Conservation (phyloP, 129 eudicot species). For the Escallonia rubra region DNA sequence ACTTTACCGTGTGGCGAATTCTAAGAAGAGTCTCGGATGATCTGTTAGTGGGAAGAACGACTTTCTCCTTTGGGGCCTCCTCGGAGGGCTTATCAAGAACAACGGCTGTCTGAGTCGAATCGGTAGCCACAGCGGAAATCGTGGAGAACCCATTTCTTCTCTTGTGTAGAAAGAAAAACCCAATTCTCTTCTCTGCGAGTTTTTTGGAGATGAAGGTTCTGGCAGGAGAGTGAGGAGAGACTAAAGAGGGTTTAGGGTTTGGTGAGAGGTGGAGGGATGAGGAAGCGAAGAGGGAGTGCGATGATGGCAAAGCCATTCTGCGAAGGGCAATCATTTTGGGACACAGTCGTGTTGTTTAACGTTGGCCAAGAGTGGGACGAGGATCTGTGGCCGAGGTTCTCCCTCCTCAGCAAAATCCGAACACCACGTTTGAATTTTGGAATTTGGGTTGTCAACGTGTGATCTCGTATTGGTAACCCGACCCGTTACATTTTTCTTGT, state of each 20-base stretch:
- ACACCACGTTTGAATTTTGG: too few relatives aligned
- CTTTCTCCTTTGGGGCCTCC: slow-evolving; percentile 28
- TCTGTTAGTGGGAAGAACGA: slow-evolving; percentile 78
- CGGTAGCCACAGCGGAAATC: slow-evolving; percentile 47
- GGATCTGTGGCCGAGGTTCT: slow-evolving; percentile 35
- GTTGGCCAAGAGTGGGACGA: neutral
- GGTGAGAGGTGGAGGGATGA: slow-evolving; percentile 26
- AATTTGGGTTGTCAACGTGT: neutral
- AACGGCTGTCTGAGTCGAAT: slow-evolving; percentile 18
- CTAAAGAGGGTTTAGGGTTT: slow-evolving; percentile 16
- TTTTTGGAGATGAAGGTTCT: slow-evolving; percentile 19
- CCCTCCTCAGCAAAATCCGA: neutral
- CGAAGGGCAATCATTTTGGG: slow-evolving; percentile 35
- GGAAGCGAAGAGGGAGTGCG: slow-evolving; percentile 47
- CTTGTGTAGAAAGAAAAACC: slow-evolving; percentile 21
- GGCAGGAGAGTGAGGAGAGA: slow-evolving; percentile 12
- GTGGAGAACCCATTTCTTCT: slow-evolving; percentile 27
- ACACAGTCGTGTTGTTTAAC: neutral
- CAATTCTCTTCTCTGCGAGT: neutral
- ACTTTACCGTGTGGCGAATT: slow-evolving; percentile 86
- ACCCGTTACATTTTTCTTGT: neutral
- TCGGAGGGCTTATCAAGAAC: slow-evolving; percentile 6
- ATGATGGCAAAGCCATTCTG: slow-evolving; percentile 44
- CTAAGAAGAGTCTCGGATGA: slow-evolving; percentile 69
- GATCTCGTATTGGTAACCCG: neutral